Base-by-base conservation (phyloP, 768 basidiomycete species). In the Auricularia cornea region DNA sequence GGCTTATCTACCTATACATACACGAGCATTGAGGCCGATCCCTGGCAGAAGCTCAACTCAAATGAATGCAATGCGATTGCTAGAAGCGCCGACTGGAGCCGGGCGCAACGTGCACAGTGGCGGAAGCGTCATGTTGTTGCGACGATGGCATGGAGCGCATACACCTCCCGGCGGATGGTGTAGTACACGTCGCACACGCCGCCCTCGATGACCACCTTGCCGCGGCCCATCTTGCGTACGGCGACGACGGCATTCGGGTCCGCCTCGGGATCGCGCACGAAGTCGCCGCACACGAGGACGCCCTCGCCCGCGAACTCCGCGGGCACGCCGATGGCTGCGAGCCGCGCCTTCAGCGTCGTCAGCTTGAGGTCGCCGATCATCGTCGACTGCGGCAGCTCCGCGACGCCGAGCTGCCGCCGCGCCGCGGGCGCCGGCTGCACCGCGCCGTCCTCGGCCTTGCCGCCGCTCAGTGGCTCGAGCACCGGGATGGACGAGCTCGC, bases 301-400 rank as follows among this genome's bases (percentile, higher is more conserved):
- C 97, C 97, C 76, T 98, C 96, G 28, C 96, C 96, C n/a, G 94
- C 88, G 62, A 98, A 87, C 73, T 98, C 95, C 0, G 95, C 92
- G 52, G 90, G 88, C 56, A 98, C 86, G 11, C 88, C 87, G 2
- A 92, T 76, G 2, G 84, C 74, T 3, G 85, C 80, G 26, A 99
- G 80, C 4, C 87, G 84, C n/a, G 86, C 73, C 74, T 98, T 97
- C 57, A 99, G 82, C 2, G 85, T 83, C 1, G 94, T 94, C 31
- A 99, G 79, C 72, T 97, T 94, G 48, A 99, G 83, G 70, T 98
- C 97, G 60, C 97, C 97, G 62, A 99, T 97, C 88, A 98, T 96
- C 6, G 95, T 91, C 0, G 96, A 95, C 64, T 87, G 84, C 1
- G 94, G 92, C 2, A 98, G 79, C 2, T 84, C 76, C 11, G 83